phyloP scores from a whole-genome alignment of 768 basidiomycete species.

The Macrolepiota dolichaula region DNA sequence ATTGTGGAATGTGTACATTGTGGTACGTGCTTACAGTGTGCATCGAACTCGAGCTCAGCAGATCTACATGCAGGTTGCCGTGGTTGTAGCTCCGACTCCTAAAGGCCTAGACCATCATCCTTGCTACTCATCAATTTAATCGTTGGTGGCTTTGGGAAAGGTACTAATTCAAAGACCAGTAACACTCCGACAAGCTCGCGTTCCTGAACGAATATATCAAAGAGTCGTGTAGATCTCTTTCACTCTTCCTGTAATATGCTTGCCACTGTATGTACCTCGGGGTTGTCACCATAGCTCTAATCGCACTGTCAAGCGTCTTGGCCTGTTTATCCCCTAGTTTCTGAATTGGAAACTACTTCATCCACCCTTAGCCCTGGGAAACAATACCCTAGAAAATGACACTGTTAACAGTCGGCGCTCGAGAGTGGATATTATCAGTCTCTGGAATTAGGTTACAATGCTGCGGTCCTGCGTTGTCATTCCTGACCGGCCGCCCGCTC shows the following conservation, averaged over 20 bases:
- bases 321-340: too few species aligned
- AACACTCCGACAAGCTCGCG: background rate
- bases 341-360: too few species aligned
- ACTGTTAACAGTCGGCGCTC: too few species aligned
- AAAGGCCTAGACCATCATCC: background rate
- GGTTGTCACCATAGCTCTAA: background rate
- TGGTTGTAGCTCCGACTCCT: constrained; percentile 86
- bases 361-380: too few species aligned
- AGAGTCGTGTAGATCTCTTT: background rate
- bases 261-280: background rate
- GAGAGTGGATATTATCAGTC: too few species aligned
- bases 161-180: background rate
- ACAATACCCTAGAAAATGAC: too few species aligned
- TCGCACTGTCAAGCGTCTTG: too few species aligned
- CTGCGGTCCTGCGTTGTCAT: too few species aligned
- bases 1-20: constrained; percentile 97
- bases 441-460: too few species aligned
- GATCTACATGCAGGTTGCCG: constrained; percentile 62
- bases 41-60: background rate
- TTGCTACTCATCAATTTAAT: too few species aligned
- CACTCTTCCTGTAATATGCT: too few species aligned
- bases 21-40: constrained; percentile 51
- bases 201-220: background rate
- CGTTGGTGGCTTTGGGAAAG: background rate
- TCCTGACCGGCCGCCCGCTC: too few species aligned